Percentiles rank a stretch among this genome's conserved stretches.
phyloP scores from a whole-genome alignment of 139 green algal genomes.

The Tetraselmis chui region DNA sequence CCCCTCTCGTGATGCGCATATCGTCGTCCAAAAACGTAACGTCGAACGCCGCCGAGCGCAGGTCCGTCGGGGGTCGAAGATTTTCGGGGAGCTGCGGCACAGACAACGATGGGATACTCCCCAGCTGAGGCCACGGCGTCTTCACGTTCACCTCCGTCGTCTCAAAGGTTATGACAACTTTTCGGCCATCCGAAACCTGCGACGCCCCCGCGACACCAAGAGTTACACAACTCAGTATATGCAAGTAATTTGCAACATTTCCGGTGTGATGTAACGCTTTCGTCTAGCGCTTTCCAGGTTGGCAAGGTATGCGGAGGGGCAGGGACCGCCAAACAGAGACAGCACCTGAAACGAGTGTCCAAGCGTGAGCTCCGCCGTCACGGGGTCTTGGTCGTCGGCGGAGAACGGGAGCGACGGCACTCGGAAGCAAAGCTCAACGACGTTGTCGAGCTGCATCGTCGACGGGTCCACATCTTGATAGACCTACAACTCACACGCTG shows the following conservation, averaged over 20 bases:
- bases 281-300: no score
- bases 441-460: not conserved
- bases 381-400: not conserved
- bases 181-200: no score
- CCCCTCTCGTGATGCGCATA: slow-evolving; percentile 43
- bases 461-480: not conserved
- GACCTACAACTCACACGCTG: not conserved
- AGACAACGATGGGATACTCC: not conserved
- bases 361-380: not conserved
- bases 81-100: slow-evolving; percentile 30
- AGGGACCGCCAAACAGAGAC: no score
- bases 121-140: not conserved
- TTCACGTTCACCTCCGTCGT: not conserved
- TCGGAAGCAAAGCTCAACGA: not conserved
- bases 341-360: not conserved
- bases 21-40: slow-evolving; percentile 38
- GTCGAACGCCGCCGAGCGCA: slow-evolving; percentile 36
- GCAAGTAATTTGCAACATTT: no score
- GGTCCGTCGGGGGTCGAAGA: slow-evolving; percentile 10
- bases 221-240: no score
- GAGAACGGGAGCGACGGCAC: not conserved
- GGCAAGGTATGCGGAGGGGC: no score
- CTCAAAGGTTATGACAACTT: not conserved
- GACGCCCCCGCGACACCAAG: no score
- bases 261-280: no score